phyloP scores from a whole-genome alignment of 352 stramenopile genomes.

The Phytophthora hibernalis region DNA sequence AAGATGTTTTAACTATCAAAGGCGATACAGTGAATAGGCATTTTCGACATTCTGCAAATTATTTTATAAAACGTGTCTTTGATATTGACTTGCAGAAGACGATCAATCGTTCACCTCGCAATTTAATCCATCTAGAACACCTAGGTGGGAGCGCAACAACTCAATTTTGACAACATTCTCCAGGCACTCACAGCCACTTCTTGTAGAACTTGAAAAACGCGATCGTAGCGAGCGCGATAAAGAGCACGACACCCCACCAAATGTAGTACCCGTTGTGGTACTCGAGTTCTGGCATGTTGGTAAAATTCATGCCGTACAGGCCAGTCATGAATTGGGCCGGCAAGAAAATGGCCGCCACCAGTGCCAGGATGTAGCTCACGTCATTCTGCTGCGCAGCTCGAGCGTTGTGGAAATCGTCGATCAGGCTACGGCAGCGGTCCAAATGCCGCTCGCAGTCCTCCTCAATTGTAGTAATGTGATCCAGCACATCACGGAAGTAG shows the following conservation, averaged over 20 bases:
- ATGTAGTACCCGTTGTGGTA: constrained; percentile 79
- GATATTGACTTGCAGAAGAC: too few species aligned
- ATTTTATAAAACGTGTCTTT: too few species aligned
- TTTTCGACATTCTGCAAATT: too few species aligned
- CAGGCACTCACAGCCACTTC: constrained; percentile 64
- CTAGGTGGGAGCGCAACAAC: too few species aligned
- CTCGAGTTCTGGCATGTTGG: constrained; percentile 86
- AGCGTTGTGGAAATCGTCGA: constrained; percentile 76
- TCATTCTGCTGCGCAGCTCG: constrained; percentile 72
- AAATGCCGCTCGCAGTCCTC: constrained; percentile 86
- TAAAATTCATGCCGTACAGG: constrained; percentile 92
- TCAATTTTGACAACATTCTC: background rate
- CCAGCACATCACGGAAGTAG: constrained; percentile 87
- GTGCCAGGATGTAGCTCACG: constrained; percentile 79
- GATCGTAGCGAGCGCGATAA: constrained; percentile 52
- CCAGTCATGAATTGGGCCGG: constrained; percentile 87
- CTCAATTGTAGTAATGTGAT: constrained; percentile 81
- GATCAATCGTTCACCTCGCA: too few species aligned
- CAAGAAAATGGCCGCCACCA: constrained; percentile 84
- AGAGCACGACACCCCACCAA: constrained; percentile 78
- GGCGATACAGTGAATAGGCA: too few species aligned
- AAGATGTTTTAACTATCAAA: too few species aligned
- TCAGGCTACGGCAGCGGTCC: constrained; percentile 65
- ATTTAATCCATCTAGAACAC: too few species aligned
- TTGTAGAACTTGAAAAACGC: constrained; percentile 79